Evolutionary conservation across 306 rosid species (phyloP).

Genomic region (Cicer bijugum): DNA sequence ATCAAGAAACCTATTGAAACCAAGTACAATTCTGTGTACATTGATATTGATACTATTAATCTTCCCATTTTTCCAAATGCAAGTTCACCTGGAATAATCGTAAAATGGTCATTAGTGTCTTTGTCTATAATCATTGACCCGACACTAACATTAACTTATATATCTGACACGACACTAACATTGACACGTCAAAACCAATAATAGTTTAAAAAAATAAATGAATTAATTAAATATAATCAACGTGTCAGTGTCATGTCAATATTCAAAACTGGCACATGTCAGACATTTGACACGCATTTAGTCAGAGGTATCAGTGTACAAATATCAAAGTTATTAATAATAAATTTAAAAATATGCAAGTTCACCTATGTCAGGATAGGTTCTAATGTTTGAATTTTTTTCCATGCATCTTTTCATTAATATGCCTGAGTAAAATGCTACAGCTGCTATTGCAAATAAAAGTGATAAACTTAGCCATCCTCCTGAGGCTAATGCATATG

Average conservation of each 20-base stretch:
- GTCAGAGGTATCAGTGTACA: no score
- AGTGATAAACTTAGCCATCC: conserved; percentile 78
- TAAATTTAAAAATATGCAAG: conserved; percentile 52
- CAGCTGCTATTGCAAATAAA: conserved; percentile 54
- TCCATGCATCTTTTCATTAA: conserved; percentile 84
- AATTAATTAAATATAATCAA: no score
- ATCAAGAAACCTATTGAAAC: conserved; percentile 82
- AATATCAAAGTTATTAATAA: no score
- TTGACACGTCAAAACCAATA: no score
- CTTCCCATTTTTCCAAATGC: conserved; percentile 81
- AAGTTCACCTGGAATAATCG: conserved; percentile 43
- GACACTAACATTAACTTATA: no score
- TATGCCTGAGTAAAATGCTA: conserved; percentile 64
- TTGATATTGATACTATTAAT: conserved; percentile 52
- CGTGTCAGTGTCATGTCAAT: no score
- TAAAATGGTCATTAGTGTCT: no score
- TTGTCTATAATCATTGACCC: no score
- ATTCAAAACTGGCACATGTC: no score
- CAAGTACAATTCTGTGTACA: conserved; percentile 75
- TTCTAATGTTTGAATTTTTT: conserved; percentile 54
- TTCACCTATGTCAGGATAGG: conserved; percentile 78
- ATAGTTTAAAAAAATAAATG: no score
- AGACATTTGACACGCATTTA: no score
- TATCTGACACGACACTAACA: no score
- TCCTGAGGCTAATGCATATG: conserved; percentile 80